phyloP scores from a whole-genome alignment of 805 yeast genomes.

The Ascoidea rubescens region DNA sequence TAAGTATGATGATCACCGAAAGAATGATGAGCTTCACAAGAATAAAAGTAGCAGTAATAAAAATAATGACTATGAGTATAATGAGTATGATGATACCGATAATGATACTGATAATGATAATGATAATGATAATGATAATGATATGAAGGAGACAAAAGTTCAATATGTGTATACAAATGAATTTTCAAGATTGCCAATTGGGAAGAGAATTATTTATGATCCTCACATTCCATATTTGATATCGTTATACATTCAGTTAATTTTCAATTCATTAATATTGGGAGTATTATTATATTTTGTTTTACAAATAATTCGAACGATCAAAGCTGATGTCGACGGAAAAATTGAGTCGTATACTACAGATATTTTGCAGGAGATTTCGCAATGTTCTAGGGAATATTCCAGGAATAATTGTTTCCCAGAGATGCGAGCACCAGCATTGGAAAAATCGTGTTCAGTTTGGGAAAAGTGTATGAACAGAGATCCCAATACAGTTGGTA shows the following conservation, averaged over 20 bases:
- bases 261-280: conserved; percentile 41
- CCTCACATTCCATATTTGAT: conserved; percentile 42
- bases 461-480: conserved; percentile 79
- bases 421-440: conserved; percentile 54
- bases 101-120: not conserved
- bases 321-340: conserved; percentile 54
- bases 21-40: conserved; percentile 9
- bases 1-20: conserved; percentile 7
- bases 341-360: conserved; percentile 51
- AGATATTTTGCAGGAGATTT: conserved; percentile 49
- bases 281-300: conserved; percentile 37
- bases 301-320: conserved; percentile 36
- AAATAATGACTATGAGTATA: not conserved
- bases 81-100: not conserved
- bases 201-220: conserved; percentile 17
- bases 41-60: not conserved
- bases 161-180: not conserved
- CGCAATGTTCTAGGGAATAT: conserved; percentile 57
- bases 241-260: conserved; percentile 49
- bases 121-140: conserved; percentile 11
- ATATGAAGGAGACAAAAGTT: not conserved
- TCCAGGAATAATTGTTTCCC: conserved; percentile 58
- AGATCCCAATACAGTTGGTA: conserved; percentile 55
- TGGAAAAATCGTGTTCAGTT: conserved; percentile 51
- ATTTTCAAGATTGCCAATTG: conserved; percentile 4